Evolutionary conservation across 2,329 filamentous ascomycete genomes (phyloP).

Genomic region (Hymenoscyphus scutula): DNA sequence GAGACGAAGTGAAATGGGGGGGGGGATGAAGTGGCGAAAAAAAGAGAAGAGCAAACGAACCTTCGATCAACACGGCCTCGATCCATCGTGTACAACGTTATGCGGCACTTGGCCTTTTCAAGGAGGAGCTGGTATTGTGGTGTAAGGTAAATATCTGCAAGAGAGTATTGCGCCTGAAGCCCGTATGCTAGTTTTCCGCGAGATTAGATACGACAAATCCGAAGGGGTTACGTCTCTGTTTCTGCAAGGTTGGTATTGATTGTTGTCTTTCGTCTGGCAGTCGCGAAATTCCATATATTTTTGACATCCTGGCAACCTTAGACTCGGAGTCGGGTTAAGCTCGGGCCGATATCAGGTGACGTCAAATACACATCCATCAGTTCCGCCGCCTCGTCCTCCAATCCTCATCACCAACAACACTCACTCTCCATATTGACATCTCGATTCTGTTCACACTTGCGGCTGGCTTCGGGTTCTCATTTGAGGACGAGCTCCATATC

Average conservation of each 20-base stretch:
- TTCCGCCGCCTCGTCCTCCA: too few species aligned
- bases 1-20: background rate
- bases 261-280: background rate
- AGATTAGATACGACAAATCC: background rate
- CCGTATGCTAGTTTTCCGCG: background rate
- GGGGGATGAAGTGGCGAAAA: background rate
- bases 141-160: background rate
- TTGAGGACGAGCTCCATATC: background rate
- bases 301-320: too few species aligned
- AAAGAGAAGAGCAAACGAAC: slow-evolving; percentile 5
- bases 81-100: slow-evolving; percentile 8
- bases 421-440: background rate
- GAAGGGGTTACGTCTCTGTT: background rate
- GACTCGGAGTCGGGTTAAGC: too few species aligned
- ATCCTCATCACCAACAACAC: background rate
- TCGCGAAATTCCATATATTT: too few species aligned
- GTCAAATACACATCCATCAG: too few species aligned
- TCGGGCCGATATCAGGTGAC: too few species aligned
- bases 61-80: slow-evolving; percentile 12
- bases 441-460: background rate
- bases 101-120: slow-evolving; percentile 1
- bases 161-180: background rate
- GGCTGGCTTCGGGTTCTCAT: background rate
- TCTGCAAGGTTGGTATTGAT: background rate
- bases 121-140: background rate